Evolutionary conservation across 441 rosid species (phyloP).

Genomic region (Pelargonium fulgidum): DNA sequence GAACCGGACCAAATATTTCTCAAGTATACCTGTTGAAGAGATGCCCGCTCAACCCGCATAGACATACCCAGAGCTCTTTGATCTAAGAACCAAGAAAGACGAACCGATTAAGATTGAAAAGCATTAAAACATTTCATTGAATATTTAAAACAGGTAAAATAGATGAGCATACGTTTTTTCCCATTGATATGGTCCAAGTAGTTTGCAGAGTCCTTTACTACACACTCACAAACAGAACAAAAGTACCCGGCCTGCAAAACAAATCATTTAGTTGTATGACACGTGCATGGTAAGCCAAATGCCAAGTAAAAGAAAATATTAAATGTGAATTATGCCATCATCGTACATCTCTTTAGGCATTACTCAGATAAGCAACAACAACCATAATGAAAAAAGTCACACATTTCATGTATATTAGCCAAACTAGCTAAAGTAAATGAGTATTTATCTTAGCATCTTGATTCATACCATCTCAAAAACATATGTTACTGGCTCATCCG

Average conservation of each 20-base stretch:
- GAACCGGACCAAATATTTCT: background rate
- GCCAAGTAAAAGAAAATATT: background rate
- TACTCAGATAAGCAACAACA: background rate
- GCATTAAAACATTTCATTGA: background rate
- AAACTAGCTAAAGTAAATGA: too few species aligned
- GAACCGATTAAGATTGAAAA: background rate
- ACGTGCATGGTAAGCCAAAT: slow-evolving; percentile 6
- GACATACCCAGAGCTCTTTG: slow-evolving; percentile 99
- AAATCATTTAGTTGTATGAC: slow-evolving; percentile 20
- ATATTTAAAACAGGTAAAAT: background rate
- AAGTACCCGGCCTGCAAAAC: slow-evolving; percentile 81
- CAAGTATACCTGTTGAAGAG: slow-evolving; percentile 63
- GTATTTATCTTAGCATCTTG: too few species aligned
- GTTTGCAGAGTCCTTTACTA: slow-evolving; percentile 97
- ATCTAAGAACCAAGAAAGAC: slow-evolving; percentile 40
- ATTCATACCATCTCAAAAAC: too few species aligned
- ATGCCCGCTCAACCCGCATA: slow-evolving; percentile 92
- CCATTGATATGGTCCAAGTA: slow-evolving; percentile 99
- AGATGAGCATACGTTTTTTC: slow-evolving; percentile 63
- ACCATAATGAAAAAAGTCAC: too few species aligned
- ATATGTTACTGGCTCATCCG: background rate
- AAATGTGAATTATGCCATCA: background rate
- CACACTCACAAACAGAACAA: slow-evolving; percentile 93
- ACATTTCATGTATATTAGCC: too few species aligned
- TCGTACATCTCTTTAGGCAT: background rate